These are phyloP conservation scores for Pythium apleroticum DNA, from an alignment of 352 stramenopile genomes.

Conservation along the genomic window DNA sequence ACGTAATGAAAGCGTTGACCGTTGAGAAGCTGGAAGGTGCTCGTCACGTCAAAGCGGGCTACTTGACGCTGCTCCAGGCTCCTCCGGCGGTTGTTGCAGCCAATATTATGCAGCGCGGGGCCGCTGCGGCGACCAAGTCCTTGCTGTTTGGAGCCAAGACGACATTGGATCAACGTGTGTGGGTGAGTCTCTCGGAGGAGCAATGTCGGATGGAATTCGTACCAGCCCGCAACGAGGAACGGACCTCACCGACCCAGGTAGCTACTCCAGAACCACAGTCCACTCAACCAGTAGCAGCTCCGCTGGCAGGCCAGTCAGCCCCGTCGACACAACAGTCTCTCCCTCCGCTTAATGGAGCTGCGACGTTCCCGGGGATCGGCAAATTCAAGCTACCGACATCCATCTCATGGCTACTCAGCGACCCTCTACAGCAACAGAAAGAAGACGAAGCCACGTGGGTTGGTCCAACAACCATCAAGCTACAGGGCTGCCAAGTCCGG, in stretches of 20 bases:
- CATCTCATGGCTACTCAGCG: conserved; percentile 53
- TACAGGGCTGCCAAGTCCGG: conserved; percentile 57
- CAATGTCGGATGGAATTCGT: conserved; percentile 58
- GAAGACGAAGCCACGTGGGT: conserved; percentile 11
- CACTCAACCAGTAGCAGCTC: not conserved
- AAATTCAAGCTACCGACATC: conserved; percentile 51
- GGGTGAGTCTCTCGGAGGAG: conserved; percentile 59
- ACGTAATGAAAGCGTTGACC: conserved; percentile 44
- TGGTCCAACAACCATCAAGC: conserved; percentile 28
- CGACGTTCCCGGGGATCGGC: conserved; percentile 24
- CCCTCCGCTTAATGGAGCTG: not conserved
- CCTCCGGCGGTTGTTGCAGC: conserved; percentile 24
- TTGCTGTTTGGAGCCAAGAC: conserved; percentile 18
- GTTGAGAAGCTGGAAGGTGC: conserved; percentile 61
- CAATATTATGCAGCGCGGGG: conserved; percentile 13
- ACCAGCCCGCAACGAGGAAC: conserved; percentile 27
- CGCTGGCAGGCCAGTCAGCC: not conserved
- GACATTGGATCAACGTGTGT: conserved; percentile 37
- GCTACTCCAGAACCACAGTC: not conserved
- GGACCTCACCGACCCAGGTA: not conserved
- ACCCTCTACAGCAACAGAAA: conserved; percentile 35
- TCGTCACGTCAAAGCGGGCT: conserved; percentile 44
- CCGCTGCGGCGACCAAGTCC: conserved; percentile 15
- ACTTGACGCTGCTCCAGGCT: conserved; percentile 50
- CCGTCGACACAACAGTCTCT: too few relatives aligned